Evolutionary conservation across 2,329 filamentous ascomycete species (phyloP).

Genomic region (Curvularia verruculosa): DNA sequence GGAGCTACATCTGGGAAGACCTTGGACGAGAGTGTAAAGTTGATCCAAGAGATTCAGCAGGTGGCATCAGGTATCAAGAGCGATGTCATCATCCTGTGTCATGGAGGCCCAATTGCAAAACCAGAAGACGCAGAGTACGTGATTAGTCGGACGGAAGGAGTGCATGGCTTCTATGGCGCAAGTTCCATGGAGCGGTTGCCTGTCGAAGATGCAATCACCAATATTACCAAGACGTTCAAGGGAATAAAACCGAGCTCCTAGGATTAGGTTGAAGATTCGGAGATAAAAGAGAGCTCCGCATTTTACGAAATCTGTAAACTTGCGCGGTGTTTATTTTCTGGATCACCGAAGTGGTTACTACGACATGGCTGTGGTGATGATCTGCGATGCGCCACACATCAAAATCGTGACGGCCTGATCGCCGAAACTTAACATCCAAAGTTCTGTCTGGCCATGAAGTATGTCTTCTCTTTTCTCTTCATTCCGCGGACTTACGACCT

Average conservation of each 20-base stretch:
- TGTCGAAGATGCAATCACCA: constrained; percentile 69
- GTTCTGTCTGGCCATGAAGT: constrained; percentile 27
- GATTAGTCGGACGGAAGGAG: constrained; percentile 63
- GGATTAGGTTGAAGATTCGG: neutral
- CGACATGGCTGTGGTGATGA: neutral
- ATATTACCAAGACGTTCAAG: constrained; percentile 63
- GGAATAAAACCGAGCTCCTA: constrained; percentile 25
- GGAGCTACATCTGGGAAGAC: constrained; percentile 66
- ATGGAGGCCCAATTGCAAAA: constrained; percentile 71
- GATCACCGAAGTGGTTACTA: neutral
- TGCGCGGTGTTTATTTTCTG: neutral
- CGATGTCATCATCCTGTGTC: constrained; percentile 71
- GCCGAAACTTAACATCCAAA: constrained; percentile 56
- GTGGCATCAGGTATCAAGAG: constrained; percentile 61
- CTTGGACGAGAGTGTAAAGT: constrained; percentile 67
- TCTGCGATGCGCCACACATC: constrained; percentile 36
- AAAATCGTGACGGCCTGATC: too few species aligned
- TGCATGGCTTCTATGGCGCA: constrained; percentile 76
- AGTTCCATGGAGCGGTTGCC: constrained; percentile 73
- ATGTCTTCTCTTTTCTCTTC: constrained; percentile 52
- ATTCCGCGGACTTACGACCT: constrained; percentile 44
- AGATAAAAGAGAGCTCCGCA: neutral
- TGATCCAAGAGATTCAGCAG: constrained; percentile 69
- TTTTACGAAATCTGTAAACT: neutral
- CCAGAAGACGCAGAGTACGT: constrained; percentile 69